A percentile compares a stretch with the other conserved stretches of the same genome.
Evolutionary conservation across 495 filamentous ascomycete genomes (phyloP).

Genomic region (Xylona heveae): DNA sequence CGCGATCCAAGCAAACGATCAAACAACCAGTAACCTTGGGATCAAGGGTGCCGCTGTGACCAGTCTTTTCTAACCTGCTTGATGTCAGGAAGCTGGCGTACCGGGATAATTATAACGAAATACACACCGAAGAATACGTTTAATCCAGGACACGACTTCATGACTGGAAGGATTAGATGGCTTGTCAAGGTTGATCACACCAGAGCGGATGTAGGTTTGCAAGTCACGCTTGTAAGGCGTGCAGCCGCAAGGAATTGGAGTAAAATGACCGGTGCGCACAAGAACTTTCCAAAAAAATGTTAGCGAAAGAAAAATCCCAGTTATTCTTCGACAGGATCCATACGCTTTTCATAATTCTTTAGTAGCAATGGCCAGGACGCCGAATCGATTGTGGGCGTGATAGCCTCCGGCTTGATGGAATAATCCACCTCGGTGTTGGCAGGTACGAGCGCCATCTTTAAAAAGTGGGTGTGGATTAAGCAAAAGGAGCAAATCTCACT

Average conservation of each 20-base stretch:
- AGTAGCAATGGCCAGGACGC: slow-evolving; percentile 75
- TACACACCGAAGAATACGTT: slow-evolving; percentile 71
- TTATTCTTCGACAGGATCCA: slow-evolving; percentile 11
- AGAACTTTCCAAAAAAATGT: slow-evolving; percentile 30
- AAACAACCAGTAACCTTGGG: slow-evolving; percentile 86
- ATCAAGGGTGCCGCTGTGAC: slow-evolving; percentile 92
- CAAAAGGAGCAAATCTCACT: no score
- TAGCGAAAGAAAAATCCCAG: slow-evolving; percentile 3
- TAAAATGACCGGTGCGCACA: slow-evolving; percentile 79
- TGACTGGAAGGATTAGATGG: slow-evolving; percentile 94
- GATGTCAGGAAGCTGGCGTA: background rate
- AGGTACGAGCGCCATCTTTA: slow-evolving; percentile 35
- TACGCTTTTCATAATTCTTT: slow-evolving; percentile 75
- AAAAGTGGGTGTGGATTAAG: slow-evolving; percentile 1
- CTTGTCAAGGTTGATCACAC: slow-evolving; percentile 97
- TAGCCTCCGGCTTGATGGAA: slow-evolving; percentile 62
- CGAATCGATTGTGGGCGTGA: slow-evolving; percentile 47
- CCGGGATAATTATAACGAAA: background rate
- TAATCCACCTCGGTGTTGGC: slow-evolving; percentile 46
- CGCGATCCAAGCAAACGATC: slow-evolving; percentile 89
- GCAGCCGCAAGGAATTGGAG: slow-evolving; percentile 76
- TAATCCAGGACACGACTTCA: slow-evolving; percentile 97
- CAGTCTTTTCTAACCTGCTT: slow-evolving; percentile 81
- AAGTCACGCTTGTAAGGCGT: slow-evolving; percentile 75
- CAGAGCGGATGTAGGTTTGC: slow-evolving; percentile 84